Base-by-base conservation (phyloP, 192 early-diverging fungal genomes). In the Backusella parvicylindrica region DNA sequence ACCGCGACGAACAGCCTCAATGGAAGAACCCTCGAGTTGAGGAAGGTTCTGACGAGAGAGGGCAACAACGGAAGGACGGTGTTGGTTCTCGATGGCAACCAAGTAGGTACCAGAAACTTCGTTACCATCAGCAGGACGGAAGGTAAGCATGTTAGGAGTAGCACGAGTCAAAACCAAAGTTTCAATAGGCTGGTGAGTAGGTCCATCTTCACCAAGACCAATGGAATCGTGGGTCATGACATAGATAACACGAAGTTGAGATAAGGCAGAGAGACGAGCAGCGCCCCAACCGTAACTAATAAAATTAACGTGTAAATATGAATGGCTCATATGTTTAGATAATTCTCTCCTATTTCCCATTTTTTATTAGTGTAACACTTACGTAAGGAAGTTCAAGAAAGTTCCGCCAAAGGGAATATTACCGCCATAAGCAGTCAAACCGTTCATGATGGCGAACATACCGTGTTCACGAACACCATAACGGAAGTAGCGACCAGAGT, bases 181-280 rank as follows among this genome's bases (percentile, higher is more conserved):
- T 83, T 99, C 98, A 49, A 98, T 93, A 15, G 98, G 97, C 84
- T 99, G 98, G 86, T 99, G 98, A 65, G 98, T 99, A 35, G 97
- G 98, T 6, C 98, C 98, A 85, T 99, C 98, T 82, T 99, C 98
- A 76, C 98, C 98, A 36, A 96, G 90, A 77, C 96, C 98, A 72
- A 99, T 96, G 41, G 97, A 98, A 86, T 99, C 98, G 89, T 99
- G 98, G 70, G 98, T 98, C 93, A 97, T 96, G 77, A 99, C 92
- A 87, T 98, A 98, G 73, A 99, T 79, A 71, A 98, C 93, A 37
- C 93, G 96, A 75, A 94, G 91, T 36, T 93, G 87, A 68, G 94
- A 92, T 65, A 99, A 86, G 7, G 98, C 95, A 65, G 92, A 87
- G 50, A 99, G 86, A 82, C 98, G 94, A 49, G 94, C 90, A 41